Evolutionary conservation across 1,284 basidiomycete genomes (phyloP).

Genomic region (Melampsora americana): DNA sequence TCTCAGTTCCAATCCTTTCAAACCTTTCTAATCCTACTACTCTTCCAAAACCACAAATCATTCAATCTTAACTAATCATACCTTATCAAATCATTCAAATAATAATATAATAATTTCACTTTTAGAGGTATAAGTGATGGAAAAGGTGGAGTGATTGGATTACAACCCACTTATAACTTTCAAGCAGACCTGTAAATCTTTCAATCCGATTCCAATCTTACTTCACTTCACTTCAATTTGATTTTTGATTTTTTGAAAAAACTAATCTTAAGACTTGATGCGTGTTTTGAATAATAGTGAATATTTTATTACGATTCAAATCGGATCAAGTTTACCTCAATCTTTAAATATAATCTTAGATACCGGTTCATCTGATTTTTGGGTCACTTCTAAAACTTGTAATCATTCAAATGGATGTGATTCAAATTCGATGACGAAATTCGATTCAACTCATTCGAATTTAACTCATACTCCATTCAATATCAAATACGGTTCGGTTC

Average conservation of each 20-base stretch:
- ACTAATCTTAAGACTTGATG: not conserved
- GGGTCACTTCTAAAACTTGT: slow-evolving; percentile 67
- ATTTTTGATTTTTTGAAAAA: too few relatives aligned
- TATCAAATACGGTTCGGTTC: slow-evolving; percentile 40
- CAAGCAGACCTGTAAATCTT: slow-evolving; percentile 43
- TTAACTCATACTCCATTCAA: slow-evolving; percentile 13
- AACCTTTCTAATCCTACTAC: slow-evolving; percentile 40
- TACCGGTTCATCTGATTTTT: slow-evolving; percentile 70
- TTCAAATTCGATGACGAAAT: slow-evolving; percentile 4
- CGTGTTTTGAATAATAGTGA: not conserved
- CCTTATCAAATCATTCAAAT: too few relatives aligned
- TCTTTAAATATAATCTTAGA: slow-evolving; percentile 68
- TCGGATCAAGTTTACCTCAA: slow-evolving; percentile 29
- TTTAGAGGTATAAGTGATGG: slow-evolving; percentile 11
- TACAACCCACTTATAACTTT: slow-evolving; percentile 30
- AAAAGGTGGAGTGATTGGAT: slow-evolving; percentile 26
- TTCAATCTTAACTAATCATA: too few relatives aligned
- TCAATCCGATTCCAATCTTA: too few relatives aligned
- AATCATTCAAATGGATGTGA: slow-evolving; percentile 56
- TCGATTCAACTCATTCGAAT: slow-evolving; percentile 15
- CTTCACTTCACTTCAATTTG: too few relatives aligned
- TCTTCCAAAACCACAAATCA: not conserved
- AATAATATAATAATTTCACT: slow-evolving; percentile 9
- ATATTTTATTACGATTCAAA: slow-evolving; percentile 34
- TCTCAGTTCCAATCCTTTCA: not conserved